Base-by-base conservation (phyloP, 257 asterid species). In the Rehmannia glutinosa region DNA sequence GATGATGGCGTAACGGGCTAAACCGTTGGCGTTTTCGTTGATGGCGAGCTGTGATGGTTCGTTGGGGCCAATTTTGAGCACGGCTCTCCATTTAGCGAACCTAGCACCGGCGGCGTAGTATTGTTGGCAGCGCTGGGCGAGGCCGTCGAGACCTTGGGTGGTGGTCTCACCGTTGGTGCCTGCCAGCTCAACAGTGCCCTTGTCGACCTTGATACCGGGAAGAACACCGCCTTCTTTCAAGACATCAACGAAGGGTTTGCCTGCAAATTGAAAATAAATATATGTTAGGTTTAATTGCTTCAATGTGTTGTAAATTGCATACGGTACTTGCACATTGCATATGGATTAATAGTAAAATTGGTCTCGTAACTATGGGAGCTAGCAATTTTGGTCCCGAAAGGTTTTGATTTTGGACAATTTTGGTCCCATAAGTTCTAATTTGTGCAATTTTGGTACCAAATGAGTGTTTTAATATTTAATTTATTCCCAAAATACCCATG, bases 121-220 rank as follows among this genome's bases (percentile, higher is more conserved):
- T 51, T 84, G 61, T 3, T 73, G 76, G 74, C 91, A 84, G 13
- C 91, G 87, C 33, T 82, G 77, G 12, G 81, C 87, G 5, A 84
- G 81, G 60, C 80, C 91, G 11, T 82, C 91, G 0, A 84, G 86
- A 47, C 91, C 91, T 68, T 84, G 91, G 36, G 91, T 84, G 47
- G 87, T 79, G 32, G 91, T 85, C 80, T 85, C 88, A 10, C 86
- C 91, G 15, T 82, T 63, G 49, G 91, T 85, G 2, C 91, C 88
- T 0, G 91, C 86, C 5, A 85, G 91, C 70, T 80, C 88, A 5
- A 85, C 81, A 0, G 87, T 82, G 64, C 91, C 91, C 78, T 78
- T 85, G 83, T 85, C 91, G 16, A 85, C 91, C 80, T 85, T 85
- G 23, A 85, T 85, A 5, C 91, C 91, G 0, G 91, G 83, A 66